phyloP scores from a whole-genome alignment of 2,329 filamentous ascomycete species.

The Raffaelea albimanens region DNA sequence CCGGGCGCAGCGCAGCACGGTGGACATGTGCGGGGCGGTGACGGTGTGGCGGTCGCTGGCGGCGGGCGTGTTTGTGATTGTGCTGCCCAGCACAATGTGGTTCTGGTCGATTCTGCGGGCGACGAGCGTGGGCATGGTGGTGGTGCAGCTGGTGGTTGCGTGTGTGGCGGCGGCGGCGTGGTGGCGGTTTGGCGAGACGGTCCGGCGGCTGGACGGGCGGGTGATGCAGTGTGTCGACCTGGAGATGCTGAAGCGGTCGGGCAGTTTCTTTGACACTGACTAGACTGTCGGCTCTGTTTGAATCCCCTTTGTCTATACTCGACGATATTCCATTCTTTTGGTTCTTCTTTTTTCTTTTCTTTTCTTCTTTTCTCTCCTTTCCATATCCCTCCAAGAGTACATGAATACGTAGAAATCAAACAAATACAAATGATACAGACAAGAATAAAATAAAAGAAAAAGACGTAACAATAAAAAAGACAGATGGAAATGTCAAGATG shows the following conservation, averaged over 20 bases:
- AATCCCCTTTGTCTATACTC: too few species aligned
- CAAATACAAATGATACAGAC: too few species aligned
- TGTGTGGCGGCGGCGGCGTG: slow-evolving; percentile 24
- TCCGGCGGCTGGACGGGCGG: slow-evolving; percentile 34
- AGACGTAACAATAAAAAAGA: too few species aligned
- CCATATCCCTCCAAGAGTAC: too few species aligned
- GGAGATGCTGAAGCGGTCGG: slow-evolving; percentile 27
- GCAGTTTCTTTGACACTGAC: slow-evolving; percentile 37
- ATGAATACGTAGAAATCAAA: too few species aligned
- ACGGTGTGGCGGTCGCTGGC: slow-evolving; percentile 29
- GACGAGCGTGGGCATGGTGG: slow-evolving; percentile 30
- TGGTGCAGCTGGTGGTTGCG: slow-evolving; percentile 30
- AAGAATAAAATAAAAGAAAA: too few species aligned
- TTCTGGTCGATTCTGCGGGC: slow-evolving; percentile 25
- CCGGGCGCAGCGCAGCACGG: slow-evolving; percentile 34
- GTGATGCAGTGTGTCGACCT: slow-evolving; percentile 38
- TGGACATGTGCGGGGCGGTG: slow-evolving; percentile 38
- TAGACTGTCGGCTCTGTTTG: too few species aligned
- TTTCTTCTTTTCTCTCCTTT: too few species aligned
- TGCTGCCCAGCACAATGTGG: slow-evolving; percentile 27
- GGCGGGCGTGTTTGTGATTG: slow-evolving; percentile 34
- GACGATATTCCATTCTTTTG: too few species aligned
- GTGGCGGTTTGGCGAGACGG: slow-evolving; percentile 30
- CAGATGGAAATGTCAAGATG: too few species aligned
- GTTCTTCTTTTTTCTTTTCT: too few species aligned